Percentiles rank a stretch among this genome's conserved stretches.
phyloP scores from a whole-genome alignment of 257 asterid genomes.

The Penstemon eatonii region DNA sequence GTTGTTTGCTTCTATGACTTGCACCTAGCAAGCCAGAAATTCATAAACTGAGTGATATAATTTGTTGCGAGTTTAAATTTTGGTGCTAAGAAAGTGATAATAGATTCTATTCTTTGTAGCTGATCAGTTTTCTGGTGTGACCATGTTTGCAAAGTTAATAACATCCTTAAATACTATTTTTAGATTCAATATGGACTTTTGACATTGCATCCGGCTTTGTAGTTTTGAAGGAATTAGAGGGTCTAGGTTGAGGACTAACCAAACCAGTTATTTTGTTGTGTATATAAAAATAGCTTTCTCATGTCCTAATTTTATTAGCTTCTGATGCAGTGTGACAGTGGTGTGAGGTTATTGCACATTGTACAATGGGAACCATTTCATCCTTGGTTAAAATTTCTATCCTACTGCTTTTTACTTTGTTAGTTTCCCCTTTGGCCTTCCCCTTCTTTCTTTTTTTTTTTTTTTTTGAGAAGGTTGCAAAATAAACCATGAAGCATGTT shows the following conservation, averaged over 20 bases:
- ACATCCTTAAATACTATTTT: neutral
- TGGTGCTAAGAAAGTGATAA: neutral
- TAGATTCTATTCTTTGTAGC: neutral
- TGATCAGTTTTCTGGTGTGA: no score
- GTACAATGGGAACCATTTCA: neutral
- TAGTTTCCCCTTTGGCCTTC: neutral
- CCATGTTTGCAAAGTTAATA: no score
- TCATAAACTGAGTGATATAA: neutral
- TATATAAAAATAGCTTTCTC: constrained; percentile 1
- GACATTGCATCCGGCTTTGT: neutral
- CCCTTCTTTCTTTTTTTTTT: neutral
- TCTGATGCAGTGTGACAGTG: neutral
- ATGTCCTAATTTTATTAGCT: neutral
- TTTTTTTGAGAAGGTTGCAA: neutral
- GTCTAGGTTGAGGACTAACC: neutral
- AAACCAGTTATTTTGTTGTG: neutral
- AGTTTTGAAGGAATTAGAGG: neutral
- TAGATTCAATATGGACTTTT: constrained; percentile 1
- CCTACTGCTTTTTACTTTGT: neutral
- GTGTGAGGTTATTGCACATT: neutral
- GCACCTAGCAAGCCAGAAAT: neutral
- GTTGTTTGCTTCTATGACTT: neutral
- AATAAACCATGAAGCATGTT: neutral
- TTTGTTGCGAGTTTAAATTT: neutral
- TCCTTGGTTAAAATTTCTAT: neutral